These are phyloP conservation scores for Diaporthe batatas DNA, from an alignment of 2,329 filamentous ascomycete species.

Conservation along the genomic window DNA sequence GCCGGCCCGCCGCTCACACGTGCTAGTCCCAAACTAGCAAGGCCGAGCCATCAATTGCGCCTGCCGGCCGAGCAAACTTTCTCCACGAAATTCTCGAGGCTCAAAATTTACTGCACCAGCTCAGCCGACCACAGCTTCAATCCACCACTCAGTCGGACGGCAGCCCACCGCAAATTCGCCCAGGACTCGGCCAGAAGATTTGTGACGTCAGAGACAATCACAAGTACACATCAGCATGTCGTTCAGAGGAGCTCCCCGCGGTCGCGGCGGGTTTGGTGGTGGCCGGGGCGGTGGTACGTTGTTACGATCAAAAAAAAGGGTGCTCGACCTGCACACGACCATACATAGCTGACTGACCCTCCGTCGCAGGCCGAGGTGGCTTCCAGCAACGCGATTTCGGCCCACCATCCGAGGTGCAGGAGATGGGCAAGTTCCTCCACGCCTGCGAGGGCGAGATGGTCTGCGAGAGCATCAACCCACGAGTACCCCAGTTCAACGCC, in stretches of 20 bases:
- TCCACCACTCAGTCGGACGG: conserved; percentile 19
- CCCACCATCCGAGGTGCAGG: conserved; percentile 74
- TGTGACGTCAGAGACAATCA: conserved; percentile 41
- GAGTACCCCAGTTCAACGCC: conserved; percentile 99
- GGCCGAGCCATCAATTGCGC: conserved; percentile 22
- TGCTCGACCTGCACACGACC: conserved; percentile 3
- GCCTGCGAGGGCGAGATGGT: conserved; percentile 98
- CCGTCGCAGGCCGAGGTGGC: conserved; percentile 69
- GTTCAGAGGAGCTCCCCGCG: conserved; percentile 67
- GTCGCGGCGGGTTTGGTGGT: conserved; percentile 64
- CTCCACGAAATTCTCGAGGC: conserved; percentile 42
- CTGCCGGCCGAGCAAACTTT: conserved; percentile 42
- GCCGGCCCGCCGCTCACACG: not conserved
- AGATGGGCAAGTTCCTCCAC: conserved; percentile 96
- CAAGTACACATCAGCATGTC: conserved; percentile 64
- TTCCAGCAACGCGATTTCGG: conserved; percentile 72
- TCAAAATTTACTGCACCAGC: conserved; percentile 31
- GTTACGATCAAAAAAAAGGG: conserved; percentile 47
- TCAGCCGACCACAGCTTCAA: conserved; percentile 4
- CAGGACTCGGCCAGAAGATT: conserved; percentile 30
- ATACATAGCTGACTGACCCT: conserved; percentile 33
- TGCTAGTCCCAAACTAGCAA: conserved; percentile 29
- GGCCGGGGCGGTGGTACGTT: conserved; percentile 63
- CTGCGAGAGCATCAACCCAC: conserved; percentile 93
- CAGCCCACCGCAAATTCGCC: conserved; percentile 35